Conservation (phyloP, 164 flowering plant species). For the Kingdonia uniflora region DNA sequence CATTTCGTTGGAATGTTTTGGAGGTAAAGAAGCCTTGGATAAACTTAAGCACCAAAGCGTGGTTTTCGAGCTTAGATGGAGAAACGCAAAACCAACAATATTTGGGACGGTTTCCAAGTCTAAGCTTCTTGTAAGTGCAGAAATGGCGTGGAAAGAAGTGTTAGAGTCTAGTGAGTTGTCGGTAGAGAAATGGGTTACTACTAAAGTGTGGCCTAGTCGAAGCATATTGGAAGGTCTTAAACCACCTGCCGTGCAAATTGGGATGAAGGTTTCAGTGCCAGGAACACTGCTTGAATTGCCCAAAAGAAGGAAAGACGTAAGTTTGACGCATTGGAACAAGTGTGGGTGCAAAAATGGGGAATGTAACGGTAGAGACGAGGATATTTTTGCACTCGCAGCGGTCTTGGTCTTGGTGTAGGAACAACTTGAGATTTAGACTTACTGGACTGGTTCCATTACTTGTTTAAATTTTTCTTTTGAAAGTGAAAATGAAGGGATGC, state of each 20-base stretch:
- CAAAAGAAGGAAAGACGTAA: background rate
- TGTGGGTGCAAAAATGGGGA: constrained; percentile 20
- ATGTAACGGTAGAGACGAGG: constrained; percentile 16
- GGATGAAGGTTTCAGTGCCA: constrained; percentile 9
- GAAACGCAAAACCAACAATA: constrained; percentile 14
- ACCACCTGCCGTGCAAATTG: constrained; percentile 16
- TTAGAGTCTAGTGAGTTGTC: constrained; percentile 34
- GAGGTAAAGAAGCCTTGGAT: constrained; percentile 23
- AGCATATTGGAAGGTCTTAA: constrained; percentile 3
- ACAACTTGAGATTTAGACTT: background rate
- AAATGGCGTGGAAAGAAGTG: constrained; percentile 44
- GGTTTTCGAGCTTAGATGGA: constrained; percentile 53
- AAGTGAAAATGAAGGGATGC: too few relatives aligned
- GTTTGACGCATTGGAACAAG: constrained; percentile 6
- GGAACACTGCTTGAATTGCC: background rate
- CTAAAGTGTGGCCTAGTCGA: background rate
- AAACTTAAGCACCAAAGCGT: constrained; percentile 30
- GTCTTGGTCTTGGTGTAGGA: constrained; percentile 7
- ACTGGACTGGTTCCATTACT: too few relatives aligned
- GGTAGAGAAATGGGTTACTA: constrained; percentile 35
- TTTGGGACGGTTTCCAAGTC: constrained; percentile 29
- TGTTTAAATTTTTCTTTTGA: too few relatives aligned
- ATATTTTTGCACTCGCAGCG: constrained; percentile 18
- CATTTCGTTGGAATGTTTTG: constrained; percentile 42
- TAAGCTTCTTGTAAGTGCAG: constrained; percentile 42